Evolutionary conservation across 192 early-diverging fungal genomes (phyloP).

Genomic region (Linnemannia elongata): DNA sequence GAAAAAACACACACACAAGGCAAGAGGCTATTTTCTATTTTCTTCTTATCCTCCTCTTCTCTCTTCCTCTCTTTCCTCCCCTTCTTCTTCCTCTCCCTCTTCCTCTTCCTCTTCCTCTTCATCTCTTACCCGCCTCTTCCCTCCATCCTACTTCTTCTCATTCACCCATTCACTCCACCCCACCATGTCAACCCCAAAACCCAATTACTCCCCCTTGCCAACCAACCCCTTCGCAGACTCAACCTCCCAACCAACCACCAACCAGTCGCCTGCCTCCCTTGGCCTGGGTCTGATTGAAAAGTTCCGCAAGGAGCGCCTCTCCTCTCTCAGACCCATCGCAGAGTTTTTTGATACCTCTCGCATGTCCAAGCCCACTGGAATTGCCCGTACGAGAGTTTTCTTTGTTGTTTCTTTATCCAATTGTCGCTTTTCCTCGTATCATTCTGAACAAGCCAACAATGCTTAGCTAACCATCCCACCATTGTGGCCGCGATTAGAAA

Average conservation of each 20-base stretch:
- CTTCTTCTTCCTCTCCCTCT: background rate
- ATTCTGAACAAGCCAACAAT: background rate
- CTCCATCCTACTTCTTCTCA: background rate
- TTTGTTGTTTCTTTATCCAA: background rate
- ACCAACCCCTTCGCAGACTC: conserved; percentile 12
- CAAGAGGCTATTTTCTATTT: background rate
- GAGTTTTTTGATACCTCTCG: conserved; percentile 70
- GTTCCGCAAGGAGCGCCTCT: conserved; percentile 59
- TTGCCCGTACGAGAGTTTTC: conserved; percentile 37
- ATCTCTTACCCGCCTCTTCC: background rate
- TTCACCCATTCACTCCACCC: background rate
- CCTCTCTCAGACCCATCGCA: conserved; percentile 62
- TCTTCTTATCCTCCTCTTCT: background rate
- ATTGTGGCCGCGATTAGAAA: conserved; percentile 14
- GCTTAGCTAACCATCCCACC: background rate
- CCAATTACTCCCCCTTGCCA: conserved; percentile 30
- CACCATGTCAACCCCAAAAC: conserved; percentile 24
- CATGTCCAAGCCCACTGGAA: conserved; percentile 60
- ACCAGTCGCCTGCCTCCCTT: conserved; percentile 23
- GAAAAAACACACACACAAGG: no score
- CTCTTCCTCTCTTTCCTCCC: background rate
- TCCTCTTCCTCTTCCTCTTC: background rate
- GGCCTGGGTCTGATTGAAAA: conserved; percentile 47
- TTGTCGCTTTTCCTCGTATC: background rate
- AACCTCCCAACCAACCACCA: conserved; percentile 1